Evolutionary conservation across 768 basidiomycete species (phyloP).

Genomic region (Boletellus emodensis): DNA sequence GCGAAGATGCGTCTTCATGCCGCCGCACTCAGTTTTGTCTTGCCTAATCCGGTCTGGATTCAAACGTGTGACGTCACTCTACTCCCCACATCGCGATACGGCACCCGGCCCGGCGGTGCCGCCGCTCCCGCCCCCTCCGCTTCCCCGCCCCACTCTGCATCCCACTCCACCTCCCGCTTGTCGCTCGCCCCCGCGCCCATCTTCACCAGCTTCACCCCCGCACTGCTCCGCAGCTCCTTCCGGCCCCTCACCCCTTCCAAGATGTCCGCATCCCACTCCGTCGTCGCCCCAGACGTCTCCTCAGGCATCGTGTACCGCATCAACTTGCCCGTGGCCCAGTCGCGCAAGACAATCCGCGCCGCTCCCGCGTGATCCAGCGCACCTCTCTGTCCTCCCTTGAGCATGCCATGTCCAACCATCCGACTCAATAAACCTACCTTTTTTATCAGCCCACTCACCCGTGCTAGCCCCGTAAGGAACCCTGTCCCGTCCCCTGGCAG

Average conservation of each 20-base stretch:
- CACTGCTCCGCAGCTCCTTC: constrained; percentile 62
- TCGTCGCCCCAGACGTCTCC: constrained; percentile 8
- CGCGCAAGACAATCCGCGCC: constrained; percentile 73
- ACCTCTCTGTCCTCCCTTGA: constrained; percentile 51
- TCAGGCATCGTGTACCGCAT: constrained; percentile 66
- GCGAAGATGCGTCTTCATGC: constrained; percentile 2
- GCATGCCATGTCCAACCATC: not conserved
- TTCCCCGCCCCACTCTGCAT: constrained; percentile 34
- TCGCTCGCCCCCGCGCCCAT: constrained; percentile 40
- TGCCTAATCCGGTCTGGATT: constrained; percentile 19
- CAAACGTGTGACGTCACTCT: constrained; percentile 19
- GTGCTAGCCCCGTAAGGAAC: constrained; percentile 75
- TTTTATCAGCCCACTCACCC: constrained; percentile 69
- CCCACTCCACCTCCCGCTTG: constrained; percentile 38
- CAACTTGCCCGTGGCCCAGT: constrained; percentile 78
- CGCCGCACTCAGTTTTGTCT: constrained; percentile 20
- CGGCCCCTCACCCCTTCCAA: constrained; percentile 47
- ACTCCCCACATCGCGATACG: constrained; percentile 25
- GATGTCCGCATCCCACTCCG: constrained; percentile 44
- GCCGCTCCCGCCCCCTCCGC: constrained; percentile 43
- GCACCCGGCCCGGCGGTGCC: constrained; percentile 45
- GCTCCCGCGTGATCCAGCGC: constrained; percentile 69
- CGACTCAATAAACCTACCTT: constrained; percentile 46
- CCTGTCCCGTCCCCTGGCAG: constrained; percentile 58
- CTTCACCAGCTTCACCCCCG: constrained; percentile 52